phyloP scores from a whole-genome alignment of 129 eudicot genomes.

The Scalesia atractyloides region DNA sequence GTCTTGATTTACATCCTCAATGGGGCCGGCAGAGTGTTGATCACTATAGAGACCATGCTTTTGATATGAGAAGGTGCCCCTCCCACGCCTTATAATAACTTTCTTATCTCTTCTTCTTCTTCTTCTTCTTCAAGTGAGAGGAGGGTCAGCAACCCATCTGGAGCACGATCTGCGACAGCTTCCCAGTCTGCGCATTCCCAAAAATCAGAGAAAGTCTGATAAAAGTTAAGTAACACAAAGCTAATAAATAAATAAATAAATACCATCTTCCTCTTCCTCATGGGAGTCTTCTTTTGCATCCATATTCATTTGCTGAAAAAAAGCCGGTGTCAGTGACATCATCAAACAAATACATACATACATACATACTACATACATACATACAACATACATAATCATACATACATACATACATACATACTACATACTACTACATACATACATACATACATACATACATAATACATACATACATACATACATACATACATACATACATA shows the following conservation, averaged over 20 bases:
- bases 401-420: no score
- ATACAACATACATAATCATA: no score
- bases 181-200: constrained; percentile 79
- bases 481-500: no score
- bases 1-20: constrained; percentile 34
- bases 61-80: constrained; percentile 84
- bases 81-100: constrained; percentile 70
- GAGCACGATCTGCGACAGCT: constrained; percentile 85
- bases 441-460: no score
- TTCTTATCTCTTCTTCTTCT: constrained; percentile 56
- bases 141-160: constrained; percentile 76
- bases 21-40: constrained; percentile 44
- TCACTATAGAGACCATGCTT: constrained; percentile 74
- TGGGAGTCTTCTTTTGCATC: constrained; percentile 30
- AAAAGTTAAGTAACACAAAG: not conserved
- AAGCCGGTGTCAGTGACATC: constrained; percentile 12
- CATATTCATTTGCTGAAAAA: constrained; percentile 34
- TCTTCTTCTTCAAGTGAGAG: constrained; percentile 46
- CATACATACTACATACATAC: no score
- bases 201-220: constrained; percentile 10
- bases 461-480: no score
- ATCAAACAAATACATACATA: no score
- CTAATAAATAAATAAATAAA: constrained; percentile 18
- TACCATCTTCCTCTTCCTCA: constrained; percentile 50
- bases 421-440: no score